Percentiles rank a stretch among this genome's conserved stretches.
Conservation (phyloP, 164 flowering plant species). For the Akebia trifoliata region DNA sequence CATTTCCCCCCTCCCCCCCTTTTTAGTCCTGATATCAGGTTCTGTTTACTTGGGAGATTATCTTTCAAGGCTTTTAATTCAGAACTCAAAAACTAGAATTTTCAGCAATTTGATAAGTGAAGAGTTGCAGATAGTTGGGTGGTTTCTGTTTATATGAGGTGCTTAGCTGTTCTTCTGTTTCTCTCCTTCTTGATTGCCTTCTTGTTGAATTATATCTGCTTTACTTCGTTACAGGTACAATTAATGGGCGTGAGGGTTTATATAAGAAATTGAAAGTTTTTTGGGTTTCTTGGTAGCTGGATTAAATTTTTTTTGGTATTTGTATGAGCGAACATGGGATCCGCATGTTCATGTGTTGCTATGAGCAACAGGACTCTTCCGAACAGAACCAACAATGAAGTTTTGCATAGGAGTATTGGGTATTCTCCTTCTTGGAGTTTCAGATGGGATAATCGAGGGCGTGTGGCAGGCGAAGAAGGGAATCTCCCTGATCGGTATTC, state of each 20-base stretch:
- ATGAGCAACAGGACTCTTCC: slow-evolving; percentile 59
- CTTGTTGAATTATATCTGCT: too few relatives aligned
- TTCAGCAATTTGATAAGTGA: too few relatives aligned
- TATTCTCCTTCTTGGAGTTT: slow-evolving; percentile 89
- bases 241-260: slow-evolving; percentile 5
- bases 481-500: slow-evolving; percentile 24
- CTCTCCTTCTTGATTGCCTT: too few relatives aligned
- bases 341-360: slow-evolving; percentile 86
- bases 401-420: slow-evolving; percentile 42
- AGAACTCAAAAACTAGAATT: too few relatives aligned
- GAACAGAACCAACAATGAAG: slow-evolving; percentile 32
- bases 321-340: slow-evolving; percentile 50
- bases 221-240: too few relatives aligned
- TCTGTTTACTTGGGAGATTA: too few relatives aligned
- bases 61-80: too few relatives aligned
- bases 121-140: too few relatives aligned
- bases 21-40: too few relatives aligned
- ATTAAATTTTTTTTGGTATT: slow-evolving; percentile 1
- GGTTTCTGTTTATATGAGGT: too few relatives aligned
- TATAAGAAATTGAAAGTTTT: not conserved
- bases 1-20: too few relatives aligned
- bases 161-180: too few relatives aligned
- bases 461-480: slow-evolving; percentile 61
- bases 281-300: slow-evolving; percentile 4
- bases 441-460: slow-evolving; percentile 63